Conservation (phyloP, 2,329 filamentous ascomycete species). For the Cladosporium sp. region DNA sequence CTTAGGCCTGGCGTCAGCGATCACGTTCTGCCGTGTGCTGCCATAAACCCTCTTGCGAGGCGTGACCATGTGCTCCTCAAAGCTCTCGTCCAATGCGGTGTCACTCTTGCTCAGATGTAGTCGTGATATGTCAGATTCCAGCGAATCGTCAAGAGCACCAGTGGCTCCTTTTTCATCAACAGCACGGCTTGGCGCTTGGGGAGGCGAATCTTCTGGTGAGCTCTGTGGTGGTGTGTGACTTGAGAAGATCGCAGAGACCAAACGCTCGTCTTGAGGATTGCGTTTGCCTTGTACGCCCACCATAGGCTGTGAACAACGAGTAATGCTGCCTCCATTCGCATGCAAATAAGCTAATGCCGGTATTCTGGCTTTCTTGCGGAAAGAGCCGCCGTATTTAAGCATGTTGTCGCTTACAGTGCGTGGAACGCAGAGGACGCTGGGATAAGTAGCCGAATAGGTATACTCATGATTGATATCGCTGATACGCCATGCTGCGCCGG, state of each 20-base stretch:
- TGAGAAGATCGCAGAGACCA: constrained; percentile 87
- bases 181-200: constrained; percentile 1
- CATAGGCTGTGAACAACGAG: constrained; percentile 85
- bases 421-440: constrained; percentile 77
- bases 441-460: constrained; percentile 88
- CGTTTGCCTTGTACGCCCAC: constrained; percentile 77
- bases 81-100: constrained; percentile 16
- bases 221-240: constrained; percentile 41
- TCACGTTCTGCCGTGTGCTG: constrained; percentile 87
- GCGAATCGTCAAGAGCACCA: neutral
- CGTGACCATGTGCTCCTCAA: constrained; percentile 10
- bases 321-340: constrained; percentile 95
- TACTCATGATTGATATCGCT: constrained; percentile 89
- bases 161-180: neutral
- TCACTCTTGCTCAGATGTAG: constrained; percentile 18
- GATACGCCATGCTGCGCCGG: constrained; percentile 73
- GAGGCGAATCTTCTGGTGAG: constrained; percentile 15
- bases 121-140: constrained; percentile 5
- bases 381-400: constrained; percentile 85
- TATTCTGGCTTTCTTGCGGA: constrained; percentile 83
- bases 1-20: constrained; percentile 90
- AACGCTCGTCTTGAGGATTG: constrained; percentile 91
- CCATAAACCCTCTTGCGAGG: constrained; percentile 61
- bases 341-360: constrained; percentile 93
- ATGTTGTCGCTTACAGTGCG: constrained; percentile 93